phyloP scores from a whole-genome alignment of 495 filamentous ascomycete species.

The Arthonia radiata region DNA sequence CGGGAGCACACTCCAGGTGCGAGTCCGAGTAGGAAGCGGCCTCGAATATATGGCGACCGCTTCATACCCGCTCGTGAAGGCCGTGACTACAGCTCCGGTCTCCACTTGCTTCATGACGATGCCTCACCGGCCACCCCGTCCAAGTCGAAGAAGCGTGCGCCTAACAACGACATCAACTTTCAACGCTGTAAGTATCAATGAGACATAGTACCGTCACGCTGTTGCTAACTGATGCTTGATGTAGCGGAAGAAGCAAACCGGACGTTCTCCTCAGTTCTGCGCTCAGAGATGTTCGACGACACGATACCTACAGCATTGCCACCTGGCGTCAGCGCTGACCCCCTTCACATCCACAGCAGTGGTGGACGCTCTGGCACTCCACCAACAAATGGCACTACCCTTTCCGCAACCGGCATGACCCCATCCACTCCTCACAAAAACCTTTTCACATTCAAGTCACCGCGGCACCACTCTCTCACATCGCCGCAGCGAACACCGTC shows the following conservation, averaged over 20 bases:
- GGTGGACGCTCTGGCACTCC: conserved; percentile 21
- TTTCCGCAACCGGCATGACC: conserved; percentile 40
- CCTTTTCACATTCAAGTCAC: conserved; percentile 77
- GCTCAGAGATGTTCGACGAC: conserved; percentile 72
- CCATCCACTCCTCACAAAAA: conserved; percentile 95
- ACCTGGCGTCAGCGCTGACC: conserved; percentile 18
- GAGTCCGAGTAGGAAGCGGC: conserved; percentile 69
- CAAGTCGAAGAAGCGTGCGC: conserved; percentile 55
- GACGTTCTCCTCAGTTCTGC: conserved; percentile 69
- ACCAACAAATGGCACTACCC: conserved; percentile 29
- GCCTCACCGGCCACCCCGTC: conserved; percentile 79
- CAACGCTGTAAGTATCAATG: conserved; percentile 47
- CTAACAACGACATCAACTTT: conserved; percentile 77
- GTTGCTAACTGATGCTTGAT: conserved; percentile 3
- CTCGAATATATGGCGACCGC: conserved; percentile 66
- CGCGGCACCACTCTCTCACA: conserved; percentile 40
- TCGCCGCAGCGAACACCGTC: conserved; percentile 78
- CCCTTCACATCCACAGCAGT: conserved; percentile 36
- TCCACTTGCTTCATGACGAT: conserved; percentile 71
- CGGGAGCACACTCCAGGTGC: conserved; percentile 45
- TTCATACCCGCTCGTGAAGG: conserved; percentile 89
- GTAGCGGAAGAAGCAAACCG: conserved; percentile 81
- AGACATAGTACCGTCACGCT: conserved; percentile 9
- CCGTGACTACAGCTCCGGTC: conserved; percentile 78
- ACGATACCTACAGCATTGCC: conserved; percentile 65